Evolutionary conservation across 306 rosid genomes (phyloP).

Genomic region (Trichosanthes cucumerina): DNA sequence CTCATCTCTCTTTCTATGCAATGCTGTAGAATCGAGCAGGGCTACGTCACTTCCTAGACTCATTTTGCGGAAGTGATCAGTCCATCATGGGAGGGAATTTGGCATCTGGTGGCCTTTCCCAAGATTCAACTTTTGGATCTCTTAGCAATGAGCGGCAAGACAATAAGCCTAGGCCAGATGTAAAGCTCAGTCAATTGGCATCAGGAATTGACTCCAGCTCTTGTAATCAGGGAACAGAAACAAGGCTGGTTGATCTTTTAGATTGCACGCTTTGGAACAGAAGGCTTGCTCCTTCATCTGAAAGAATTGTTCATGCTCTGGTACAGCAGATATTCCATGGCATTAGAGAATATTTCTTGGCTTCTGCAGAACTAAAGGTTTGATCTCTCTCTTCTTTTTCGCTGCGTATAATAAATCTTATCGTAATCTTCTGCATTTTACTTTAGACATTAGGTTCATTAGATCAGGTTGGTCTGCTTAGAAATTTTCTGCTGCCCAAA

Average conservation of each 20-base stretch:
- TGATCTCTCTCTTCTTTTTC: constrained; percentile 10
- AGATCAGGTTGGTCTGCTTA: neutral
- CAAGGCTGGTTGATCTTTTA: constrained; percentile 92
- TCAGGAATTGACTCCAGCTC: constrained; percentile 58
- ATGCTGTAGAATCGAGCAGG: constrained; percentile 78
- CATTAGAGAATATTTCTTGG: constrained; percentile 86
- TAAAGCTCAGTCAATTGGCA: constrained; percentile 87
- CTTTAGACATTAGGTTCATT: neutral
- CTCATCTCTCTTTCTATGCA: constrained; percentile 20
- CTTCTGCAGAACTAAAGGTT: constrained; percentile 94
- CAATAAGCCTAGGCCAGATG: constrained; percentile 58
- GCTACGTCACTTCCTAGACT: constrained; percentile 86
- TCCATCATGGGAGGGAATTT: constrained; percentile 33
- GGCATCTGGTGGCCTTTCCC: constrained; percentile 35
- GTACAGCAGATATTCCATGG: constrained; percentile 98
- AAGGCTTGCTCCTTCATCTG: constrained; percentile 97
- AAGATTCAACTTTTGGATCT: constrained; percentile 33
- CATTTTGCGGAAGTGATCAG: constrained; percentile 85
- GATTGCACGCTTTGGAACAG: constrained; percentile 98
- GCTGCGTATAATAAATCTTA: neutral
- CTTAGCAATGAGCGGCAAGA: constrained; percentile 63
- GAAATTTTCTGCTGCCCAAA: neutral
- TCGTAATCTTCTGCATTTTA: neutral
- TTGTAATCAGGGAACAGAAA: constrained; percentile 57
- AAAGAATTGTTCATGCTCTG: constrained; percentile 89